Evolutionary conservation across 176 grass and related monocot genomes (phyloP).

Genomic region (Triticum timopheevii): DNA sequence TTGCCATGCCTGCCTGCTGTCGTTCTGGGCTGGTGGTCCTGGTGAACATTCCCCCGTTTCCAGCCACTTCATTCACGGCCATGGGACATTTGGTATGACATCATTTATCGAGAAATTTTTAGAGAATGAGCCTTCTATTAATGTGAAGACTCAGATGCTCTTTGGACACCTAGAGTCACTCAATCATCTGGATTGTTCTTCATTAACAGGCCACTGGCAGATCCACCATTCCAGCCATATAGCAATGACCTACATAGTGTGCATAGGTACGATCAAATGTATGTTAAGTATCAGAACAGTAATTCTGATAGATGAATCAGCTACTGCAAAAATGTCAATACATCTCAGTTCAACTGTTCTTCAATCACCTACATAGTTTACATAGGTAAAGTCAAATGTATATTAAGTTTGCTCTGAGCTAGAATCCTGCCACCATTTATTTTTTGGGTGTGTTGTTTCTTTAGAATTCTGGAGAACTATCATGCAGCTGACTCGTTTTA

Average conservation of each 20-base stretch:
- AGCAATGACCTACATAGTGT: not conserved
- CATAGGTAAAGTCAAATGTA: not conserved
- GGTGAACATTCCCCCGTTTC: constrained; percentile 21
- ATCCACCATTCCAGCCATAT: not conserved
- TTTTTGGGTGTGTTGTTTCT: too few relatives aligned
- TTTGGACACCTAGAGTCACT: constrained; percentile 6
- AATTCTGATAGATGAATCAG: not conserved
- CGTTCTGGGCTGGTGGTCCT: constrained; percentile 28
- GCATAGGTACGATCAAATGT: not conserved
- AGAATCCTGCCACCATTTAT: too few relatives aligned
- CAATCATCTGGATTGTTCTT: not conserved
- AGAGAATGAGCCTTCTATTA: constrained; percentile 26
- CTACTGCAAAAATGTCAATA: not conserved
- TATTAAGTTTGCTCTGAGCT: too few relatives aligned
- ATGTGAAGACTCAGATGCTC: constrained; percentile 18
- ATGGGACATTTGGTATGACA: constrained; percentile 25
- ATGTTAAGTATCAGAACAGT: not conserved
- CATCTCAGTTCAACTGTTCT: too few relatives aligned
- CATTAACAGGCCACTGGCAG: not conserved
- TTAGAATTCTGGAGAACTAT: too few relatives aligned
- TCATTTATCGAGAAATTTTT: constrained; percentile 21
- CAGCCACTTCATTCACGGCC: constrained; percentile 36
- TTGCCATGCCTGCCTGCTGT: constrained; percentile 1
- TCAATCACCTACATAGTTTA: constrained; percentile 1
- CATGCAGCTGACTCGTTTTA: too few relatives aligned